Evolutionary conservation across 78 protist species (phyloP).

Genomic region (Parvularia atlantis): DNA sequence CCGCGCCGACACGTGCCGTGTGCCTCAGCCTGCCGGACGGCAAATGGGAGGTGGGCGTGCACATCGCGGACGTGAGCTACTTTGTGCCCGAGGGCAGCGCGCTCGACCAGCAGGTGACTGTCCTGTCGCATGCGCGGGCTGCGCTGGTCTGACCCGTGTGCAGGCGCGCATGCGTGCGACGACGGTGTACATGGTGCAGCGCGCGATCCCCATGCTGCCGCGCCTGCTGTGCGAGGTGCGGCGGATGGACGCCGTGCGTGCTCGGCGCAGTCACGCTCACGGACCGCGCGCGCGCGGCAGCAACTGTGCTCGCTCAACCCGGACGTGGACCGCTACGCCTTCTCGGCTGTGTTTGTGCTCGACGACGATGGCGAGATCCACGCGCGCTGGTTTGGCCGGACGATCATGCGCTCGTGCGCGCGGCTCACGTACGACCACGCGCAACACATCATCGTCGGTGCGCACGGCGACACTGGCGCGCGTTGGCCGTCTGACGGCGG

Average conservation of each 20-base stretch:
- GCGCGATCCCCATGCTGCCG: constrained; percentile 83
- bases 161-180: constrained; percentile 68
- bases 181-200: constrained; percentile 69
- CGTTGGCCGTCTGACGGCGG: no score
- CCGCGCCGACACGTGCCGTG: background rate
- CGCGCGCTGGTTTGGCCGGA: constrained; percentile 47
- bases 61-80: constrained; percentile 88
- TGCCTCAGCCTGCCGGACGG: background rate
- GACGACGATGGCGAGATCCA: constrained; percentile 43
- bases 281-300: no score
- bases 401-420: constrained; percentile 77
- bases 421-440: constrained; percentile 79
- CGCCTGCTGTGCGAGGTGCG: no score
- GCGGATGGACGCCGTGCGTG: background rate
- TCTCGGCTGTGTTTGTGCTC: constrained; percentile 57
- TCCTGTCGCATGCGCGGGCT: no score
- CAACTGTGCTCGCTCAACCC: constrained; percentile 73
- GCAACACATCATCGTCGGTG: constrained; percentile 45
- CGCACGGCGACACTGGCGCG: no score
- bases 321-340: constrained; percentile 81
- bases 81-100: constrained; percentile 52
- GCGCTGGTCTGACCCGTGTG: no score
- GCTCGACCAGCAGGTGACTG: constrained; percentile 66
- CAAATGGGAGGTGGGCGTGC: constrained; percentile 66
- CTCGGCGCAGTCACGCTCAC: no score